Base-by-base conservation (phyloP, 2,329 filamentous ascomycete species). In the Claviceps arundinis region DNA sequence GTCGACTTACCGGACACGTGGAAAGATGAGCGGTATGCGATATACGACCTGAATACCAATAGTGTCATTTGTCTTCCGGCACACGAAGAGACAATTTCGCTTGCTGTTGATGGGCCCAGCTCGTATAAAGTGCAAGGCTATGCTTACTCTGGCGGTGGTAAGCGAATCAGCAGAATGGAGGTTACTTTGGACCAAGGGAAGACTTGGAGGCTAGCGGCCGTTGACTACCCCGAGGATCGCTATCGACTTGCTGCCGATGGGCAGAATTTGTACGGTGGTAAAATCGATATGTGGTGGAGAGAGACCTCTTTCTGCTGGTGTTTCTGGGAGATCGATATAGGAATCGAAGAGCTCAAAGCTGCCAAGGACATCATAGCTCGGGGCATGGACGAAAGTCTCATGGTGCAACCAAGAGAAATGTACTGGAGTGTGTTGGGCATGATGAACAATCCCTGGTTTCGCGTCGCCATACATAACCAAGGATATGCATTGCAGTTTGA, bases 401-500 rank as follows among this genome's bases (percentile, higher is more conserved):
- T 86, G 66, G 73, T 87, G 0, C 89, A 95, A 64, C 90, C 90
- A 4, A 77, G 87, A 55, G 90, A 96, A 61, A 93, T 95, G 87
- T 95, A 95, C 69, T 96, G 90, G 90, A 89, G 82, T 55, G 89
- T 95, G 2, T 71, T 95, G 41, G 89, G 90, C 0, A 96, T 96
- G 90, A 95, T 96, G 90, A 95, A 95, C 68, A 95, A 95, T 60
- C 87, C 88, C 0, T 96, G 90, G 90, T 96, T 85, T 65, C 77
- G 90, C 5, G 78, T 96, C 1, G 80, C 82, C 2, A 85, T 96
- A 51, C 78, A 81, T 50, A 82, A 82, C 52, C 82, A 90, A 54
- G 74, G 73, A 0, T 54, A 61, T 44, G 67, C 63, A 7, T 68
- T 95, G 43, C 75, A 80, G 5, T 96, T 96, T 58, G 89, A 95